phyloP scores from a whole-genome alignment of 2,329 filamentous ascomycete genomes.

The Botrytis hyacinthi region DNA sequence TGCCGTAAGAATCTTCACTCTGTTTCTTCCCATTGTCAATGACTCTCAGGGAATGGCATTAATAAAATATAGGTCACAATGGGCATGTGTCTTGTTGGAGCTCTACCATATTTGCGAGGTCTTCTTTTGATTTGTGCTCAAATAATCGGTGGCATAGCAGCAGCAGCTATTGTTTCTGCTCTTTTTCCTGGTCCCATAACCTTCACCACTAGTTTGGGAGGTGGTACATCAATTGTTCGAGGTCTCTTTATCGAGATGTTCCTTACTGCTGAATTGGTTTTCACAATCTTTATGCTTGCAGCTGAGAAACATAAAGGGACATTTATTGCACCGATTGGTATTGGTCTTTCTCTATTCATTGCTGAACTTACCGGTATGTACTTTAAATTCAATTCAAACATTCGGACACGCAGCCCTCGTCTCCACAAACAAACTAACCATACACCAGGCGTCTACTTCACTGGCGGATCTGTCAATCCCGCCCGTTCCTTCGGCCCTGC shows the following conservation, averaged over 20 bases:
- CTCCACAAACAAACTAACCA: not conserved
- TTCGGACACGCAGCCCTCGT: too few species aligned
- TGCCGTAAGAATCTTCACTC: slow-evolving; percentile 32
- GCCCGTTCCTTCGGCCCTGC: slow-evolving; percentile 48
- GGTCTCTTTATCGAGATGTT: slow-evolving; percentile 51
- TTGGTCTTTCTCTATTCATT: slow-evolving; percentile 48
- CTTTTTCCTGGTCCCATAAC: slow-evolving; percentile 45
- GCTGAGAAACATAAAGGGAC: slow-evolving; percentile 49
- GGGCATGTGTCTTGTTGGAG: slow-evolving; percentile 41
- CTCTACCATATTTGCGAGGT: slow-evolving; percentile 37
- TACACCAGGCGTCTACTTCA: slow-evolving; percentile 45
- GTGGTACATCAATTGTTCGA: slow-evolving; percentile 43
- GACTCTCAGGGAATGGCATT: slow-evolving; percentile 42
- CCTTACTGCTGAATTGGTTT: slow-evolving; percentile 47
- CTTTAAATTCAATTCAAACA: slow-evolving; percentile 41
- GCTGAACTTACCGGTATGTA: slow-evolving; percentile 40
- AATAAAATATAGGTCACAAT: slow-evolving; percentile 36
- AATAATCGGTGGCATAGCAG: slow-evolving; percentile 40
- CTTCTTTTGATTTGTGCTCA: slow-evolving; percentile 39
- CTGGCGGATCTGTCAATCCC: slow-evolving; percentile 49
- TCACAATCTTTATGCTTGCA: slow-evolving; percentile 52
- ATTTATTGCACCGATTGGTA: slow-evolving; percentile 49
- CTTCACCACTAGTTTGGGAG: slow-evolving; percentile 44
- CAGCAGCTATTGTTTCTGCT: slow-evolving; percentile 40
- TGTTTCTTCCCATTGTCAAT: not conserved